phyloP scores from a whole-genome alignment of 495 filamentous ascomycete genomes.

The Apiosordaria backusii region DNA sequence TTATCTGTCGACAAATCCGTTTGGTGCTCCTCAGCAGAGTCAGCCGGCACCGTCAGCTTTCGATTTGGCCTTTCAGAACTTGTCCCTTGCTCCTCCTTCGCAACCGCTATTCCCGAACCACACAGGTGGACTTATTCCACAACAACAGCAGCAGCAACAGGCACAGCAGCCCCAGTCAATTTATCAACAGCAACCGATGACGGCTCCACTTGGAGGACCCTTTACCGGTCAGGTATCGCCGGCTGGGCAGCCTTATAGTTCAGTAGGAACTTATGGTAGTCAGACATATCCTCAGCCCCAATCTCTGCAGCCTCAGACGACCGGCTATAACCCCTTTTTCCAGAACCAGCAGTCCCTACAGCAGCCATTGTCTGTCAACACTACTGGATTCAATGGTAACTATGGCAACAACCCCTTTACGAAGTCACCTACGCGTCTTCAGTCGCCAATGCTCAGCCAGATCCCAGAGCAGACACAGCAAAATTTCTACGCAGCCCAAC shows the following conservation, averaged over 20 bases:
- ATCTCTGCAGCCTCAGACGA: constrained; percentile 33
- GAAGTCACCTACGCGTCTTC: constrained; percentile 44
- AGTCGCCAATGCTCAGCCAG: constrained; percentile 44
- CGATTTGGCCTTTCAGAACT: constrained; percentile 66
- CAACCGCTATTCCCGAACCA: constrained; percentile 78
- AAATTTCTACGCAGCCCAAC: constrained; percentile 41
- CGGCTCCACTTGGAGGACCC: constrained; percentile 50
- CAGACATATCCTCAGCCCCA: constrained; percentile 48
- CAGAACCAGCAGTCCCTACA: constrained; percentile 36
- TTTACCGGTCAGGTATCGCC: constrained; percentile 58
- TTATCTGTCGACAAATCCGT: constrained; percentile 50
- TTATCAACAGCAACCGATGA: constrained; percentile 45
- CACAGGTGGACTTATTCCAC: constrained; percentile 70
- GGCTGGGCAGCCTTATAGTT: constrained; percentile 51
- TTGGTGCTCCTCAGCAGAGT: constrained; percentile 44
- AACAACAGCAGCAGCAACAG: constrained; percentile 40
- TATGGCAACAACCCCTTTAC: constrained; percentile 45
- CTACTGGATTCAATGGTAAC: constrained; percentile 28
- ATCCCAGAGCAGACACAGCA: constrained; percentile 52
- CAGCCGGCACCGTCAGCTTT: constrained; percentile 38
- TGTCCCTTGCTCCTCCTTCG: constrained; percentile 58
- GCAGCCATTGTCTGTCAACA: constrained; percentile 40
- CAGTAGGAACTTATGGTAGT: constrained; percentile 42
- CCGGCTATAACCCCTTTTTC: constrained; percentile 66
- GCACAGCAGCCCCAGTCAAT: neutral